Conservation (phyloP, 1,139 yeast genomes). For the Geotrichum bryndzae region DNA sequence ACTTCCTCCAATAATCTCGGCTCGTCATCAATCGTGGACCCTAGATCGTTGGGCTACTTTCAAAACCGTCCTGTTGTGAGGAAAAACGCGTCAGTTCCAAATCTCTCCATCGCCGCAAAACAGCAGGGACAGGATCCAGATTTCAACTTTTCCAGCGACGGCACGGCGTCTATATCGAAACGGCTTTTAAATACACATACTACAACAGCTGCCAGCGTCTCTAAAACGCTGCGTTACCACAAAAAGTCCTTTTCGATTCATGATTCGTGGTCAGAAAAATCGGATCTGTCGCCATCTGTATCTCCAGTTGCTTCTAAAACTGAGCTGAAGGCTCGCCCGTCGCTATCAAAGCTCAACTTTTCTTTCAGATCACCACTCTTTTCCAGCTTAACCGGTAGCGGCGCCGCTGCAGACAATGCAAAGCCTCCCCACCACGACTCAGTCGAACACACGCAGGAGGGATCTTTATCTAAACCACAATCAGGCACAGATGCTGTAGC, state of each 20-base stretch:
- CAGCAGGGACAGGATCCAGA: neutral
- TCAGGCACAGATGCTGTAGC: neutral
- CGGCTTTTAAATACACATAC: neutral
- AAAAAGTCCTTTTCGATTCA: conserved; percentile 10
- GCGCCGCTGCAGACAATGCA: neutral
- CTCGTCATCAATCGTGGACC: conserved; percentile 7
- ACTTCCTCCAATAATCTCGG: neutral
- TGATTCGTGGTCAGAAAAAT: conserved; percentile 1
- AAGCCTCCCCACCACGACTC: neutral
- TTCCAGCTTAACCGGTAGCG: neutral
- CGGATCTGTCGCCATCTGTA: neutral
- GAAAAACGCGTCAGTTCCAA: conserved; percentile 12
- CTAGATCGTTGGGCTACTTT: conserved; percentile 13
- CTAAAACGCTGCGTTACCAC: conserved; percentile 6
- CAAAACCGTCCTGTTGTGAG: conserved; percentile 11
- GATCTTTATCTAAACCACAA: neutral
- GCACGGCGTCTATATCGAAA: neutral
- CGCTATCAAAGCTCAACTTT: neutral
- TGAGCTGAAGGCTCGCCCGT: neutral
- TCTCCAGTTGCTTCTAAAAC: conserved; percentile 1
- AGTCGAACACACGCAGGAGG: neutral
- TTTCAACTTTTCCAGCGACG: conserved; percentile 6
- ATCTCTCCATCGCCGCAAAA: conserved; percentile 7
- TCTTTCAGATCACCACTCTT: conserved; percentile 1
- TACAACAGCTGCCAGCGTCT: neutral